Conservation (phyloP, 1,284 basidiomycete genomes). For the Cystobasidium pallidum region DNA sequence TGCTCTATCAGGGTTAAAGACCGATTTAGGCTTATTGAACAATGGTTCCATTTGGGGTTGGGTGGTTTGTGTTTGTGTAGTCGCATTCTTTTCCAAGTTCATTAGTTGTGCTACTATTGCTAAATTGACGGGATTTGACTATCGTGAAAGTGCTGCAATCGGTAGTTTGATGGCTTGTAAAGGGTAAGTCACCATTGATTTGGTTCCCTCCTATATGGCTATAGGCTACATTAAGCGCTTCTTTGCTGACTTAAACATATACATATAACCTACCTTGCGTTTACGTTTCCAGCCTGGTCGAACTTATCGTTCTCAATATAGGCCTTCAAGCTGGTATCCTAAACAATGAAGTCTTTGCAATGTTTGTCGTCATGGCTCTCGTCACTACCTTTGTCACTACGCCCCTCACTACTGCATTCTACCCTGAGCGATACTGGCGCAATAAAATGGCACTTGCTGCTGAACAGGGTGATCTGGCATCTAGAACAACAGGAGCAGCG, state of each 20-base stretch:
- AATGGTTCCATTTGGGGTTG: conserved; percentile 81
- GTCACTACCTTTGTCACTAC: conserved; percentile 57
- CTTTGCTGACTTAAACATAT: not conserved
- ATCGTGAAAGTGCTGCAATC: conserved; percentile 79
- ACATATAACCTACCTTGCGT: too few relatives aligned
- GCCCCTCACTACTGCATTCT: conserved; percentile 57
- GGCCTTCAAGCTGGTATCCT: conserved; percentile 79
- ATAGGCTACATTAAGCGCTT: too few relatives aligned
- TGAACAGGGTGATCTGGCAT: not conserved
- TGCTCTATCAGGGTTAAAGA: conserved; percentile 59
- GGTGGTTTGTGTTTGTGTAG: conserved; percentile 74
- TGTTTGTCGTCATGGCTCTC: conserved; percentile 66
- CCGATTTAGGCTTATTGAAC: conserved; percentile 77
- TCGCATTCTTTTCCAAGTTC: conserved; percentile 80
- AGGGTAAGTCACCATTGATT: conserved; percentile 62
- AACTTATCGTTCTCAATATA: conserved; percentile 90
- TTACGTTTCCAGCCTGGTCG: conserved; percentile 63
- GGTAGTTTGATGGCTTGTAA: conserved; percentile 93
- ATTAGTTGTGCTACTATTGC: conserved; percentile 69
- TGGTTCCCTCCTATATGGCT: too few relatives aligned
- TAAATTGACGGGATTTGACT: conserved; percentile 68
- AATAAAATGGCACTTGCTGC: conserved; percentile 44
- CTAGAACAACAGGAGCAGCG: not conserved
- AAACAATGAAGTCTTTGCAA: conserved; percentile 66
- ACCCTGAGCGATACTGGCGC: conserved; percentile 55